Conservation (phyloP, 1,139 yeast genomes). For the Saccharomyces hybrid region DNA sequence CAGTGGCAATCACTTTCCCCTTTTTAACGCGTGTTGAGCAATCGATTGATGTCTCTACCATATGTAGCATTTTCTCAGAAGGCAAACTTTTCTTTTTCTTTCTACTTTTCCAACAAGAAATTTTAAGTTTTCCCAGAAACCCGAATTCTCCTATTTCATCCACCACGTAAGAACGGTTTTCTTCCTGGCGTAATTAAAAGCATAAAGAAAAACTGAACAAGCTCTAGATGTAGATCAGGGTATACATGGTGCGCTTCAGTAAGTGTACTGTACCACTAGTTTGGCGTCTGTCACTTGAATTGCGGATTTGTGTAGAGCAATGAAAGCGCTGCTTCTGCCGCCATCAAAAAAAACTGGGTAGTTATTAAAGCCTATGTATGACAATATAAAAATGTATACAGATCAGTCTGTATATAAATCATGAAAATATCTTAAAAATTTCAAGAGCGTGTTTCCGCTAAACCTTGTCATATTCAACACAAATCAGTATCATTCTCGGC, state of each 20-base stretch:
- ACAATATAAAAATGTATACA: neutral
- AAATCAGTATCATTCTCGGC: neutral
- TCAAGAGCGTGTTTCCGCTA: too few relatives aligned
- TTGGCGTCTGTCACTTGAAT: neutral
- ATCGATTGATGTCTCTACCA: neutral
- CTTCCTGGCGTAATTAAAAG: neutral
- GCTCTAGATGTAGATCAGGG: neutral
- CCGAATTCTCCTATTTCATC: neutral
- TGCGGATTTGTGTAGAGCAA: neutral
- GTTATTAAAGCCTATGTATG: neutral
- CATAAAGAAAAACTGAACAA: neutral
- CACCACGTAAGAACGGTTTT: neutral
- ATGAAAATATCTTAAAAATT: too few relatives aligned
- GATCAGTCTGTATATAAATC: too few relatives aligned
- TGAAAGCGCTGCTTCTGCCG: neutral
- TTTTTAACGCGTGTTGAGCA: neutral
- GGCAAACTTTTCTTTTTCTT: neutral
- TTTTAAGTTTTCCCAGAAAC: neutral
- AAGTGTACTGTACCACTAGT: neutral
- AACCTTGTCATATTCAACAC: neutral
- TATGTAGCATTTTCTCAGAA: neutral
- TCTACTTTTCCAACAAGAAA: neutral
- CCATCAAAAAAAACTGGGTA: neutral
- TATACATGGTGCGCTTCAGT: neutral
- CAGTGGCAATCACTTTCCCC: neutral